A percentile compares a stretch with the other conserved stretches of the same genome.
Evolutionary conservation across 208 protist genomes (phyloP).

Genomic region (Phytomonas francai): DNA sequence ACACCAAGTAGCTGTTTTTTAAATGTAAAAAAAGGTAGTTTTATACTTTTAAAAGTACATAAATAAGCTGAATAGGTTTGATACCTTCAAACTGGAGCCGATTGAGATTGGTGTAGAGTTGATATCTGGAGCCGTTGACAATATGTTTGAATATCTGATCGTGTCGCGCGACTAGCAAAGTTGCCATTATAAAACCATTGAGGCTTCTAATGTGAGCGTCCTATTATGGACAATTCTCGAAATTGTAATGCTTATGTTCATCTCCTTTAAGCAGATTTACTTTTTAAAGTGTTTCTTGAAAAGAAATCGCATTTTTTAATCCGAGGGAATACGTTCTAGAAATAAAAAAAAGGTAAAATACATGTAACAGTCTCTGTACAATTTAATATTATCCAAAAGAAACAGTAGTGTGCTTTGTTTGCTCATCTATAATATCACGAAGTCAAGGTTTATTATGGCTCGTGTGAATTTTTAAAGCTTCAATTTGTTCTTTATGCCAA

Average conservation of each 20-base stretch:
- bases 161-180: slow-evolving; percentile 39
- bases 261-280: slow-evolving; percentile 65
- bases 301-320: slow-evolving; percentile 57
- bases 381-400: too few relatives aligned
- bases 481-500: too few relatives aligned
- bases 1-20: too few relatives aligned
- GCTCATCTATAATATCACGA: too few relatives aligned
- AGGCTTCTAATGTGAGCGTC: slow-evolving; percentile 52
- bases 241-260: slow-evolving; percentile 40
- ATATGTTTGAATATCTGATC: slow-evolving; percentile 44
- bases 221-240: slow-evolving; percentile 73
- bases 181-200: slow-evolving; percentile 57
- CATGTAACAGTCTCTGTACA: too few relatives aligned
- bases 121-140: slow-evolving; percentile 24
- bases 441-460: too few relatives aligned
- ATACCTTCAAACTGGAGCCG: slow-evolving; percentile 42
- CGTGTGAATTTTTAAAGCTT: too few relatives aligned
- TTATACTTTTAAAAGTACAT: too few relatives aligned
- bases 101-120: slow-evolving; percentile 50
- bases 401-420: too few relatives aligned
- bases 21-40: too few relatives aligned
- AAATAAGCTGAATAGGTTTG: slow-evolving; percentile 9
- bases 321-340: too few relatives aligned
- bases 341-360: too few relatives aligned
- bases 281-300: slow-evolving; percentile 78